Evolutionary conservation across 768 basidiomycete species (phyloP).

Genomic region (Naganishia vaughanmartiniae): DNA sequence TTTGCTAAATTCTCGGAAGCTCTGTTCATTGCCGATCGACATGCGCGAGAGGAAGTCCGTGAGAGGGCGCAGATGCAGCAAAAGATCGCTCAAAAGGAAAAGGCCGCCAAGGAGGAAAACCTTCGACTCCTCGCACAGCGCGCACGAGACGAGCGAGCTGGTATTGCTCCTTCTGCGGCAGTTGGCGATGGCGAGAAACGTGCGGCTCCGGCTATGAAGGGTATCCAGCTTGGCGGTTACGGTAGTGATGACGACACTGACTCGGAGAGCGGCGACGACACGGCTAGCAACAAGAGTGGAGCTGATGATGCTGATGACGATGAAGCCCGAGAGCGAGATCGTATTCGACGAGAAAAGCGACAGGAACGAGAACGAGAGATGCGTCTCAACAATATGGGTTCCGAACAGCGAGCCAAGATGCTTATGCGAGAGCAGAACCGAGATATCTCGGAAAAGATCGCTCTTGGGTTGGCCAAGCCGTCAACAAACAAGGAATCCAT

Average conservation of each 20-base stretch:
- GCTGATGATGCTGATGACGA: constrained; percentile 69
- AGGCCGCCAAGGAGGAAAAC: constrained; percentile 93
- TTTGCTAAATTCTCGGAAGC: constrained; percentile 99
- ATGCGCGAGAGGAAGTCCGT: constrained; percentile 95
- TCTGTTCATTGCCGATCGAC: constrained; percentile 89
- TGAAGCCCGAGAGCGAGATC: constrained; percentile 77
- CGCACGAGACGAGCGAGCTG: constrained; percentile 88
- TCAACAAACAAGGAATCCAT: constrained; percentile 93
- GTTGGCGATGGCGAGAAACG: constrained; percentile 26
- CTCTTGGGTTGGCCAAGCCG: constrained; percentile 94
- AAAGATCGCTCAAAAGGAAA: constrained; percentile 97
- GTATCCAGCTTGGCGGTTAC: constrained; percentile 76
- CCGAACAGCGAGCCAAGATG: constrained; percentile 92
- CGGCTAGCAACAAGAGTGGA: constrained; percentile 36
- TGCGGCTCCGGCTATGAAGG: constrained; percentile 55
- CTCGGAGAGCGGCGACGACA: constrained; percentile 61
- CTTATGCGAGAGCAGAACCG: constrained; percentile 91
- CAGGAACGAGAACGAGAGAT: constrained; percentile 93
- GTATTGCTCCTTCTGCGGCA: constrained; percentile 63
- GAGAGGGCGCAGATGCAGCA: constrained; percentile 97
- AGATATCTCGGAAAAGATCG: constrained; percentile 98
- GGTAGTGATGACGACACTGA: constrained; percentile 81
- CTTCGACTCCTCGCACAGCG: constrained; percentile 89
- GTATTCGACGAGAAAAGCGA: constrained; percentile 86
- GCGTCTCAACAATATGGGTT: constrained; percentile 99